Evolutionary conservation across 331 rosid genomes (phyloP), one percentile per base, ranked within the genome.

Genomic region (Phaseolus coccineus): DNA sequence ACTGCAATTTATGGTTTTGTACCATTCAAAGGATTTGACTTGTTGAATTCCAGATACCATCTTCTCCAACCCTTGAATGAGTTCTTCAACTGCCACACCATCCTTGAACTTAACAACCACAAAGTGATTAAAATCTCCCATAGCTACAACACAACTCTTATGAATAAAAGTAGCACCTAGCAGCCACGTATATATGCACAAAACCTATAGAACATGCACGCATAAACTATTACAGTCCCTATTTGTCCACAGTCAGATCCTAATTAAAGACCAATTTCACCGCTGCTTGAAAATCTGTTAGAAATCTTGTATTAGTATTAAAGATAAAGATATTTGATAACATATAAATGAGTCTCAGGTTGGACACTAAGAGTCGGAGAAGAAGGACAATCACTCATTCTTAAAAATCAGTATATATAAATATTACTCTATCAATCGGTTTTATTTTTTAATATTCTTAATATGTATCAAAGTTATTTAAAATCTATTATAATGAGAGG

Each of bases 1-100:
- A 35, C 69, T 69, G 2, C 2, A 76, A 12, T 0, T 30, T 4
- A 55, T 10, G 5, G 2, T 57, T 62, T 62, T 52, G 70, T 88
- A 94, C 98, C 97, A 92, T 68, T 94, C 91, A 22, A 91, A 92
- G 77, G 93, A 90, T 83, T 91, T 92, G 57, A 94, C 92, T 64
- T 64, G 62, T 24, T 92, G 89, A 74, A 92, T 77, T 68, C 87
- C 87, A 0, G 94, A 83, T 64, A 88, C 84, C 88, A 94, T 56
- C 51, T 86, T 86, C 89, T 84, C 91, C 87, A 92, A 74, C 62
- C 90, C 92, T 73, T 86, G 80, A 52, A 88, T 40, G 69, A 92
- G 69, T 24, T 89, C 91, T 13, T 91, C 94, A 65, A 88, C 90
- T 22, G 5, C 81, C 3, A 82, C 94, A 39, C 82, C 92, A 50